These are phyloP conservation scores for Pichia scutulata DNA, from an alignment of 805 yeast genomes.

Conservation along the genomic window DNA sequence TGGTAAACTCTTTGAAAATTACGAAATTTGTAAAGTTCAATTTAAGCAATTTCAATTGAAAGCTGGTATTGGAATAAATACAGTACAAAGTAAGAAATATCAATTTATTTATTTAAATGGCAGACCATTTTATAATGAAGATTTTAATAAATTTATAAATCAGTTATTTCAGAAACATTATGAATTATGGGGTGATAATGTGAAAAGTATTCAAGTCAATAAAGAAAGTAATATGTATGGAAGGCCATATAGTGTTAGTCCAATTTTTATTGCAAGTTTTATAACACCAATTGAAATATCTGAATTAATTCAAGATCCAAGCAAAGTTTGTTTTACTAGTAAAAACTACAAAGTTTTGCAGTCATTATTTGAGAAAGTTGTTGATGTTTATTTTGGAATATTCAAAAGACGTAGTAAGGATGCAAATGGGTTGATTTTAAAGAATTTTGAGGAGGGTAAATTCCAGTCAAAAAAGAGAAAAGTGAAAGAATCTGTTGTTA, in stretches of 20 bases:
- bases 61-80: conserved; percentile 34
- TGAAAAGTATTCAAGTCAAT: not conserved
- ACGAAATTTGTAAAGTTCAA: conserved; percentile 23
- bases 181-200: conserved; percentile 8
- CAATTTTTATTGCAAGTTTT: conserved; percentile 33
- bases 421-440: not conserved
- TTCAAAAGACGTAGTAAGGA: not conserved
- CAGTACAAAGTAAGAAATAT: conserved; percentile 29
- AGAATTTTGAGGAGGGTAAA: not conserved
- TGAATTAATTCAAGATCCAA: conserved; percentile 36
- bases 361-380: conserved; percentile 27
- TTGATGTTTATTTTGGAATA: conserved; percentile 23
- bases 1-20: conserved; percentile 13
- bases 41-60: conserved; percentile 23
- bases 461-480: not conserved
- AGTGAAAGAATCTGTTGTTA: not conserved
- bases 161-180: conserved; percentile 18
- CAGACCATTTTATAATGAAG: conserved; percentile 23
- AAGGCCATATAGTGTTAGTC: conserved; percentile 30
- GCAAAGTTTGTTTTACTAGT: conserved; percentile 26
- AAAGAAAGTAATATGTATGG: conserved; percentile 20
- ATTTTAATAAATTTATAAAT: conserved; percentile 19
- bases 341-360: conserved; percentile 22
- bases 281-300: conserved; percentile 14
- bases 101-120: conserved; percentile 44